These are phyloP conservation scores for Colletotrichum filicis DNA, from an alignment of 2,329 filamentous ascomycete species.

Conservation along the genomic window DNA sequence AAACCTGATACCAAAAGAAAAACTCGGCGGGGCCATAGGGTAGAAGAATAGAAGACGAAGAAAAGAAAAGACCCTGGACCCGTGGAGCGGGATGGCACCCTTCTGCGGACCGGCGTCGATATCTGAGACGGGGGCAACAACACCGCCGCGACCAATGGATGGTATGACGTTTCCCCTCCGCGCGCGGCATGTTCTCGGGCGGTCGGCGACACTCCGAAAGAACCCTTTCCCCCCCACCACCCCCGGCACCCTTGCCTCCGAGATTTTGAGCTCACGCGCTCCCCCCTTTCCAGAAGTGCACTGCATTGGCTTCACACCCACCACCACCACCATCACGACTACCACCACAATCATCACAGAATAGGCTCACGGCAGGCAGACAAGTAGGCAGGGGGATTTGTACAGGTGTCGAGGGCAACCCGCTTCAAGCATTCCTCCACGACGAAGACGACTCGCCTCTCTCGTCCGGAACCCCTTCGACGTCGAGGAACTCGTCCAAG, in stretches of 20 bases:
- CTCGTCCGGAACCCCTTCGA: constrained; percentile 15
- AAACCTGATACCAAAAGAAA: not conserved
- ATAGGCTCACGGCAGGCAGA: not conserved
- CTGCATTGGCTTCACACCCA: not conserved
- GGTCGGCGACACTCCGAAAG: constrained; percentile 24
- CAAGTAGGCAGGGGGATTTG: not conserved
- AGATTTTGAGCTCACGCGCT: constrained; percentile 18
- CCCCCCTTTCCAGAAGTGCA: not conserved
- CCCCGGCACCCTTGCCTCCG: constrained; percentile 30
- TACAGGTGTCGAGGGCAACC: not conserved
- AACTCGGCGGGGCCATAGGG: not conserved
- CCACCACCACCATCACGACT: not conserved
- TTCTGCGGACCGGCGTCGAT: not conserved
- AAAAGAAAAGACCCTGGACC: not conserved
- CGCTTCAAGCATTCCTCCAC: constrained; percentile 24
- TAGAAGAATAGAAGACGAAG: not conserved
- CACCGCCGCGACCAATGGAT: not conserved
- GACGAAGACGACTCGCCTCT: not conserved
- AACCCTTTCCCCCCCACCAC: not conserved
- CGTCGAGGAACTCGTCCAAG: constrained; percentile 16
- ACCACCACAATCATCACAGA: not conserved
- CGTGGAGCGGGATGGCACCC: not conserved
- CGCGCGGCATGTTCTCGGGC: constrained; percentile 21
- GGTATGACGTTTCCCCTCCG: not conserved
- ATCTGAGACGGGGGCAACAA: not conserved